Evolutionary conservation across 345 rosid genomes (phyloP), one percentile per base, ranked within the genome.

Genomic region (Boechera stricta): DNA sequence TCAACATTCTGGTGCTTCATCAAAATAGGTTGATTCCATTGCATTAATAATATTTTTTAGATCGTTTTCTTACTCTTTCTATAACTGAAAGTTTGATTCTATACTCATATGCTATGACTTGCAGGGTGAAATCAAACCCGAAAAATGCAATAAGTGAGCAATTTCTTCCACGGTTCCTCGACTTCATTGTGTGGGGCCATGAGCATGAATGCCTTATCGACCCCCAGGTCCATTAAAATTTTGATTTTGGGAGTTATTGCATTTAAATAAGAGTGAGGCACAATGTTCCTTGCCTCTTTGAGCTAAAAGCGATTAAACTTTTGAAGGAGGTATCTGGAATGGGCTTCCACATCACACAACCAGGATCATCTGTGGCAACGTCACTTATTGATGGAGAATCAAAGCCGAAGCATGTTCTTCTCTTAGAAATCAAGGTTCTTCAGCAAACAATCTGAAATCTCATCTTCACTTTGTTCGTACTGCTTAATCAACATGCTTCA

Each of bases 281-380:
- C 52, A 68, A 32, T 55, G 39, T 69, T 64, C 47, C 39, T 61
- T 70, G 41, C 73, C 67, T 78, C 24, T 21, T 75, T 82, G 77
- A 79, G 62, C 36, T 85, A 58, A 64, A 86, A 65, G 53, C 54
- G n/a, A 82, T 84, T 81, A 78, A 74, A 82, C 57, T 81, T 64
- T 78, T 75, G 64, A 83, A 94, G 98, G 99, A 95, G 84, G 94
- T 95, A 77, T 84, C 91, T 18, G 99, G 99, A 58, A 92, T 95
- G 98, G 99, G 99, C 71, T 95, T 95, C 80, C 99, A 95, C 85
- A 84, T 95, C 67, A 92, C 97, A n/a, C 99, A 92, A 85, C 97
- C 99, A 21, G 98, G 99, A 74, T 95, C 99, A 66, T 95, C 99
- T n/a, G 86, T 95, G 62, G 99, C 99, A 64, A 95, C 99, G 4